Conservation (phyloP, 257 asterid species). For the Solanum tacnaense region DNA sequence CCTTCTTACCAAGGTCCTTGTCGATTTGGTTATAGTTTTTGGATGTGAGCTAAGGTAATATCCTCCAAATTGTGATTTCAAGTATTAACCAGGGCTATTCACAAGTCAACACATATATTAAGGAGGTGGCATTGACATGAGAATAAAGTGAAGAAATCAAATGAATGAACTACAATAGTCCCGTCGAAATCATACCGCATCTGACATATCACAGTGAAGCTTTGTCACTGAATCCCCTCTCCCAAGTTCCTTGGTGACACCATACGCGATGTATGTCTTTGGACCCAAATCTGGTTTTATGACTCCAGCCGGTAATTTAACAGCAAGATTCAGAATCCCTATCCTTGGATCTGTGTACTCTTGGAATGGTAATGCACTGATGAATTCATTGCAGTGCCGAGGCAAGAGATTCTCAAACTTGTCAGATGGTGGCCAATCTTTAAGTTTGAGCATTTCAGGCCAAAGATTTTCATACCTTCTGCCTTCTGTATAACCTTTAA, state of each 20-base stretch:
- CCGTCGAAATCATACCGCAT: conserved; percentile 56
- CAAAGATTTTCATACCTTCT: conserved; percentile 58
- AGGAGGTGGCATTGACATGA: neutral
- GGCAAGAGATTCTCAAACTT: conserved; percentile 82
- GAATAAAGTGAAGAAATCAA: neutral
- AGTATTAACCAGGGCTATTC: neutral
- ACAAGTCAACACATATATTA: neutral
- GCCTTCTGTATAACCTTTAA: conserved; percentile 73
- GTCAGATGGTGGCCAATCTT: conserved; percentile 96
- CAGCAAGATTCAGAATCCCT: conserved; percentile 80
- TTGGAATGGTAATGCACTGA: conserved; percentile 75
- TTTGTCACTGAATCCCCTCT: conserved; percentile 97
- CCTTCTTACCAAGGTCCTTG: neutral
- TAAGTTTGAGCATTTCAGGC: conserved; percentile 99
- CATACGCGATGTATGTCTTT: conserved; percentile 91
- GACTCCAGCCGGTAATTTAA: conserved; percentile 54
- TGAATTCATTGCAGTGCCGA: conserved; percentile 88
- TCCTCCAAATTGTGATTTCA: neutral
- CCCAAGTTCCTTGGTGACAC: conserved; percentile 59
- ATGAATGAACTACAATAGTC: neutral
- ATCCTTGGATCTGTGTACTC: conserved; percentile 78
- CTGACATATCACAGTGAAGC: conserved; percentile 95
- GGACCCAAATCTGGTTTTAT: conserved; percentile 94
- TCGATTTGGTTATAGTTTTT: neutral
- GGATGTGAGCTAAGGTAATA: neutral